A percentile compares a stretch with the other conserved stretches of the same genome.
Evolutionary conservation across 73 alveolate species (phyloP).

Genomic region (Blepharisma japonicum): DNA sequence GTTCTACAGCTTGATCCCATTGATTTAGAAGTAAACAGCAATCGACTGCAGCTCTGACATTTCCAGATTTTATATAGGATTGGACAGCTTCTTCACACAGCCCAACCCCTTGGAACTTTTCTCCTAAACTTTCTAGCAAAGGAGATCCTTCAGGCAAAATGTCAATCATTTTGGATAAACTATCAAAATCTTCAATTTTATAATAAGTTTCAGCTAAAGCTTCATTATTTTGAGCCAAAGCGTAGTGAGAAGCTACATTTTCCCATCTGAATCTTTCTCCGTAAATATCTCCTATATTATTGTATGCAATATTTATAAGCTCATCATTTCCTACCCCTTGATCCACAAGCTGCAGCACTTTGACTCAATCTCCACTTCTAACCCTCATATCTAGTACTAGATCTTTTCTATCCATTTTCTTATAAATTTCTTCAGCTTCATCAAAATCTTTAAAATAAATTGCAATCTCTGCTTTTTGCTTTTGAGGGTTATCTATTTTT

Average conservation of each 20-base stretch:
- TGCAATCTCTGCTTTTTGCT: conserved; percentile 95
- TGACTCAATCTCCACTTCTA: conserved; percentile 96
- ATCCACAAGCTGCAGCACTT: conserved; percentile 80
- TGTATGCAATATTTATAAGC: conserved; percentile 73
- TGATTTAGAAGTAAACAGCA: conserved; percentile 93
- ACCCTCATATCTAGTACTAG: conserved; percentile 86
- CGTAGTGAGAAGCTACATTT: conserved; percentile 73
- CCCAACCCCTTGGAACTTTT: conserved; percentile 90
- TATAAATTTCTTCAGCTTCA: conserved; percentile 95
- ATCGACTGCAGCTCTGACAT: conserved; percentile 98
- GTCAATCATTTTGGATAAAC: conserved; percentile 70
- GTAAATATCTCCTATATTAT: conserved; percentile 67
- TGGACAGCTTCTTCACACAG: conserved; percentile 95
- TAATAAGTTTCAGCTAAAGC: conserved; percentile 83
- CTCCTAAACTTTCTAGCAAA: conserved; percentile 76
- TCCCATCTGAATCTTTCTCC: conserved; percentile 78
- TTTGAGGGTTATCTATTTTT: conserved; percentile 82
- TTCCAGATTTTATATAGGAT: conserved; percentile 91
- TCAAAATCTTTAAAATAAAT: conserved; percentile 94
- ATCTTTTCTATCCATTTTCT: conserved; percentile 97
- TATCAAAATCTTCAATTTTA: conserved; percentile 79
- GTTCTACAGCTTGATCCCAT: conserved; percentile 99
- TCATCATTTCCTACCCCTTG: conserved; percentile 94
- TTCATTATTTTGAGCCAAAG: conserved; percentile 74
- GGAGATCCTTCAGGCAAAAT: conserved; percentile 84